A percentile compares a stretch with the other conserved stretches of the same genome.
Conservation (phyloP, 164 flowering plant genomes). For the Berberis thunbergii region DNA sequence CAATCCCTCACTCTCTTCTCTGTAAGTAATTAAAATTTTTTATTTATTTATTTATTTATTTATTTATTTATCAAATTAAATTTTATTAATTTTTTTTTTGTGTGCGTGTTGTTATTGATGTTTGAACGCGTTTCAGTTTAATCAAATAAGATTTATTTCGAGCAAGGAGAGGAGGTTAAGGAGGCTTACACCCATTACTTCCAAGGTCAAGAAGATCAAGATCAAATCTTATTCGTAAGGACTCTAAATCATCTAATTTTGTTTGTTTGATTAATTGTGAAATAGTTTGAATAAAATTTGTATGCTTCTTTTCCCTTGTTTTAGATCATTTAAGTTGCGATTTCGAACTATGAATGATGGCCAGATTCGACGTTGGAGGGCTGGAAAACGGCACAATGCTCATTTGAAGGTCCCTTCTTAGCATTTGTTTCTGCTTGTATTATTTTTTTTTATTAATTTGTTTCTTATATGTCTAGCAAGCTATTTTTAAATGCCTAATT, state of each 20-base stretch:
- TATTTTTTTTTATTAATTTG: no score
- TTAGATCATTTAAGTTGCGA: conserved; percentile 69
- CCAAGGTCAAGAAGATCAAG: conserved; percentile 78
- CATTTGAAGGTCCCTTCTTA: conserved; percentile 58
- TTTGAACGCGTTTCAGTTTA: conserved; percentile 26
- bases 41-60: no score
- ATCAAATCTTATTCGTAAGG: conserved; percentile 81
- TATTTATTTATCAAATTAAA: neutral
- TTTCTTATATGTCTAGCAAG: no score
- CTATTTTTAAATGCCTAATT: no score
- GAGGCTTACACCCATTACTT: conserved; percentile 47
- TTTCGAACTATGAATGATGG: conserved; percentile 81
- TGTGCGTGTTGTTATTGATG: neutral
- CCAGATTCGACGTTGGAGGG: conserved; percentile 78
- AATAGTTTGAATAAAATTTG: neutral
- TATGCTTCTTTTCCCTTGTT: conserved; percentile 3
- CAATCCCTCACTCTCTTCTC: conserved; percentile 11
- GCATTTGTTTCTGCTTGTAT: neutral
- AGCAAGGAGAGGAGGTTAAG: conserved; percentile 49
- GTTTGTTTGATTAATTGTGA: neutral
- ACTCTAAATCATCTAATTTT: neutral
- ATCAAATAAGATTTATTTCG: conserved; percentile 60
- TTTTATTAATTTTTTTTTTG: neutral
- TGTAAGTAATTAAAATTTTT: conserved; percentile 22
- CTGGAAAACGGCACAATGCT: conserved; percentile 91